phyloP scores from a whole-genome alignment of 495 filamentous ascomycete species.

The Darksidea phi region DNA sequence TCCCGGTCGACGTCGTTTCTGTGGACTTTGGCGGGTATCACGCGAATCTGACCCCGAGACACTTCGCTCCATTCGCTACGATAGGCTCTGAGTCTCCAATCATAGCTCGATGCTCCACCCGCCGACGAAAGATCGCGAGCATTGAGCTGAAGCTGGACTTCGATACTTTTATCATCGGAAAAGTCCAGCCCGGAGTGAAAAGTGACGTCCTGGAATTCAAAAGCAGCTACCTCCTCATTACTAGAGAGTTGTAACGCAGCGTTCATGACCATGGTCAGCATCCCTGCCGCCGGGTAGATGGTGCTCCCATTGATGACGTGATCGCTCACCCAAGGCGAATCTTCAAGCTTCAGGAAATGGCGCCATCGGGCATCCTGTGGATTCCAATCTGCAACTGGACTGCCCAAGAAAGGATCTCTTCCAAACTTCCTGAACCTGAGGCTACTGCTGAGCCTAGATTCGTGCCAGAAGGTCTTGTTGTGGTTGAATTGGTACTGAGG shows the following conservation, averaged over 20 bases:
- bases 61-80: background rate
- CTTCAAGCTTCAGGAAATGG: background rate
- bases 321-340: background rate
- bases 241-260: background rate
- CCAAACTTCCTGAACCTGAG: background rate
- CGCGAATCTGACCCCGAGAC: background rate
- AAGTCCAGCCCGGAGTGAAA: background rate
- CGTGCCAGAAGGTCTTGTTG: constrained; percentile 5
- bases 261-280: constrained; percentile 15
- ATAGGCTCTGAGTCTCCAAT: background rate
- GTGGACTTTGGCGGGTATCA: background rate
- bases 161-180: background rate
- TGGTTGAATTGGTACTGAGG: constrained; percentile 21
- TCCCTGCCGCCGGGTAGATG: constrained; percentile 15
- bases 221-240: background rate
- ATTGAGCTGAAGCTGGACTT: background rate
- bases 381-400: constrained; percentile 6
- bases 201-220: background rate
- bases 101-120: background rate
- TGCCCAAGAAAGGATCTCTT: background rate
- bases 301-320: constrained; percentile 7
- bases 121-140: background rate
- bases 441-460: constrained; percentile 4
- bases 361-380: constrained; percentile 2
- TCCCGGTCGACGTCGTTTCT: background rate